Conservation (phyloP, 2,329 filamentous ascomycete species). For the Harringtonia lauricola region DNA sequence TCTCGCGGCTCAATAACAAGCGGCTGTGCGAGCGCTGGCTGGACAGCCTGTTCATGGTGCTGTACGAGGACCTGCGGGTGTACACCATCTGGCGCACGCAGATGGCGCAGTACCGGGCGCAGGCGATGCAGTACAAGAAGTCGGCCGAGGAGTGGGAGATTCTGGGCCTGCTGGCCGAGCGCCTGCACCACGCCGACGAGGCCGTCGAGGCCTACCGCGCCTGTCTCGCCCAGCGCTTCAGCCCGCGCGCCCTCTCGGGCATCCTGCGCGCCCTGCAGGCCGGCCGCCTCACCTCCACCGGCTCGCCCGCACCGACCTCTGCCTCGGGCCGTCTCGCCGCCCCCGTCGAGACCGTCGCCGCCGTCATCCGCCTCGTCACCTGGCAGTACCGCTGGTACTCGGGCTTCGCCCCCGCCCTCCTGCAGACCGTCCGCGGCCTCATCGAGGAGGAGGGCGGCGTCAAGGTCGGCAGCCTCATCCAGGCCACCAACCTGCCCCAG, state of each 20-base stretch:
- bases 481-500: constrained; percentile 88
- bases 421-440: constrained; percentile 78
- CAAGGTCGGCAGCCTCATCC: constrained; percentile 93
- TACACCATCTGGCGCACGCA: constrained; percentile 99
- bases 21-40: constrained; percentile 95
- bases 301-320: not conserved
- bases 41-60: constrained; percentile 97
- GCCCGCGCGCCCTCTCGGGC: constrained; percentile 81
- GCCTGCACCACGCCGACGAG: constrained; percentile 85
- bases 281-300: not conserved
- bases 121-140: constrained; percentile 93
- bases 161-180: constrained; percentile 80
- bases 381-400: constrained; percentile 99
- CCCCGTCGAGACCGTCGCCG: constrained; percentile 68
- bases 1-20: constrained; percentile 93
- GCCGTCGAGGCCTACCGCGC: constrained; percentile 86
- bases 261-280: constrained; percentile 69
- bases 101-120: constrained; percentile 88
- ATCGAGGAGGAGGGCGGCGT: constrained; percentile 97
- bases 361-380: constrained; percentile 83
- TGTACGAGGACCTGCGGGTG: constrained; percentile 94
- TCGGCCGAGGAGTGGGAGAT: constrained; percentile 98
- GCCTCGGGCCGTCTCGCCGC: constrained; percentile 18
- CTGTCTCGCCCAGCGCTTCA: constrained; percentile 81
- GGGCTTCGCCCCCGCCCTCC: constrained; percentile 88